These are phyloP conservation scores for Gossypium schwendimanii DNA, from an alignment of 441 rosid genomes.

Conservation along the genomic window DNA sequence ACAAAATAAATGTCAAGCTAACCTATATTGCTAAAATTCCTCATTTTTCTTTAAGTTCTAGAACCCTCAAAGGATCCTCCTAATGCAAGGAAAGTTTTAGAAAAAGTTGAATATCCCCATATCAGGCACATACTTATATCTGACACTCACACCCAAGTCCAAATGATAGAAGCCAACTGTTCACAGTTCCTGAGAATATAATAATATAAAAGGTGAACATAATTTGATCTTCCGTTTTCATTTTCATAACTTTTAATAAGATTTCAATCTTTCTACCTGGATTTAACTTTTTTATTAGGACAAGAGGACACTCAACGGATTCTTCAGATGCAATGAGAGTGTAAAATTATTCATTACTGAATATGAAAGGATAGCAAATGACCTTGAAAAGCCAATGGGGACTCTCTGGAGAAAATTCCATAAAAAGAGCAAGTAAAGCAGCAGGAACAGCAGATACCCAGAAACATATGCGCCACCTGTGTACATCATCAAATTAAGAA, in stretches of 20 bases:
- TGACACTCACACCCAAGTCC: not conserved
- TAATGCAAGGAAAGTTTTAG: not conserved
- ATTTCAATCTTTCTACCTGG: not conserved
- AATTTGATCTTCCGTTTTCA: not conserved
- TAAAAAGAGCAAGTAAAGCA: conserved; percentile 60
- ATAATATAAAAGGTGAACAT: not conserved
- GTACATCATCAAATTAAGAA: conserved; percentile 12
- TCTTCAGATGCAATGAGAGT: not conserved
- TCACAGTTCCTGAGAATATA: not conserved
- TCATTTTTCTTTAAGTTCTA: not conserved
- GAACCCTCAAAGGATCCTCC: not conserved
- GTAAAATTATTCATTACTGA: not conserved
- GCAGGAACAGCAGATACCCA: conserved; percentile 82
- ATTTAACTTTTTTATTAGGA: not conserved
- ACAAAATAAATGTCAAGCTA: not conserved
- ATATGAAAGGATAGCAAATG: conserved; percentile 12
- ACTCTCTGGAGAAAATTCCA: conserved; percentile 76
- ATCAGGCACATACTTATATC: not conserved
- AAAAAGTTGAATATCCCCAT: not conserved
- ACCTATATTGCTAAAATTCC: not conserved
- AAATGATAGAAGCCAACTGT: not conserved
- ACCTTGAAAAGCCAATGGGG: conserved; percentile 99
- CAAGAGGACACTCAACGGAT: not conserved
- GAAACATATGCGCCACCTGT: conserved; percentile 96
- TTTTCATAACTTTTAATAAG: not conserved